phyloP scores from a whole-genome alignment of 2,329 filamentous ascomycete genomes.

The Alternaria novae-zelandiae region DNA sequence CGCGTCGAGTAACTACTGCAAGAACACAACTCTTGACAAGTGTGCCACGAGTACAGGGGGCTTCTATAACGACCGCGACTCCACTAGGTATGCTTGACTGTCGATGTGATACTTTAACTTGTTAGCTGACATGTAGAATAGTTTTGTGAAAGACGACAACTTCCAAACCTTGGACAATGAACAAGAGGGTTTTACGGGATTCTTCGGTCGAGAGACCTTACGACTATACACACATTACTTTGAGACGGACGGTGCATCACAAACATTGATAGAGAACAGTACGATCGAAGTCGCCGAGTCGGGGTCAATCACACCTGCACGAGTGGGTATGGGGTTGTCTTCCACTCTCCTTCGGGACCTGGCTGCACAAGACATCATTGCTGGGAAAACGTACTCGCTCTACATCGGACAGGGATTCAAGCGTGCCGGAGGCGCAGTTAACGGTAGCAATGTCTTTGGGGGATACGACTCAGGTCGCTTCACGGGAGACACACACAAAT shows the following conservation, averaged over 20 bases:
- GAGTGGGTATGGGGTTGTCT: slow-evolving; percentile 49
- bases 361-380: slow-evolving; percentile 42
- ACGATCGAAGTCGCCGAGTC: slow-evolving; percentile 44
- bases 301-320: slow-evolving; percentile 41
- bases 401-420: slow-evolving; percentile 53
- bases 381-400: slow-evolving; percentile 51
- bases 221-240: slow-evolving; percentile 52
- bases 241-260: slow-evolving; percentile 46
- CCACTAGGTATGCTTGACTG: slow-evolving; percentile 36
- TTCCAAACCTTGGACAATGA: slow-evolving; percentile 36
- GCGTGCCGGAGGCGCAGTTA: slow-evolving; percentile 49
- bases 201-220: slow-evolving; percentile 44
- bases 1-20: slow-evolving; percentile 46
- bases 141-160: slow-evolving; percentile 30
- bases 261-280: slow-evolving; percentile 44
- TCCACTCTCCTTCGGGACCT: slow-evolving; percentile 52
- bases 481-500: slow-evolving; percentile 42
- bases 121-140: slow-evolving; percentile 22
- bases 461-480: slow-evolving; percentile 55
- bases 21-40: slow-evolving; percentile 41
- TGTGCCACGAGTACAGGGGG: slow-evolving; percentile 45
- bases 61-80: slow-evolving; percentile 39
- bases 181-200: slow-evolving; percentile 28
- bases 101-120: neutral
- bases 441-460: slow-evolving; percentile 53